Base-by-base conservation (phyloP, 1,139 yeast genomes). In the Pichia sp. region DNA sequence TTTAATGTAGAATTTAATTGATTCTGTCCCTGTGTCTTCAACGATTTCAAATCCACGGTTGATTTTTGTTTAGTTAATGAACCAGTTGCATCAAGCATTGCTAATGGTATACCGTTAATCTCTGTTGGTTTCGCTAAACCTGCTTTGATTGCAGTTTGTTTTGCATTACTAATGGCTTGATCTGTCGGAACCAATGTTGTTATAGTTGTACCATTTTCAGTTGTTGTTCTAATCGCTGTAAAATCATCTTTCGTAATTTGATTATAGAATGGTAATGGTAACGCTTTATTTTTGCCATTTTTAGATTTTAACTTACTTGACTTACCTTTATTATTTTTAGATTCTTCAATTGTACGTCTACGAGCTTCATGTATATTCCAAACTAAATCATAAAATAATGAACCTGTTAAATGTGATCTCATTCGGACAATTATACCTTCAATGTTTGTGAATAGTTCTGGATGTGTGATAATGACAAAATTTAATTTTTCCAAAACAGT, bases 301-400 rank as follows among this genome's bases (percentile, higher is more conserved):
- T 39, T 47, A 32, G 51, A 37, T 7, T 47, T 49, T 12, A 42
- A 43, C 8, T 54, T 51, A 5, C 43, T 42, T 11, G 45, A 46
- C 9, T 47, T 49, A 16, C 51, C 50, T 18, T 49, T 43, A 22
- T 35, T 41, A 8, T 39, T 39, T 26, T 56, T 55, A 18, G 55
- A 50, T 58, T 60, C 54, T 2, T 70, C 71, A 45, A 79, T 64
- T 18, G 82, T 80, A 51, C 95, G 71, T 62, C 97, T 73, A 63
- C 95, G 73, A 0, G 96, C 96, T 62, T 90, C 97, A 65, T 90
- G 97, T 44, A 90, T 86, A 62, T 95, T 86, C 92, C 96, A 89
- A 20, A 90, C 92, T 50, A 90, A 73, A 66, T 90, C 97, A 63
- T 90, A 90, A 60, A 90, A 90, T 48, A 90, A 68, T 0, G 96